Base-by-base conservation (phyloP, 805 yeast species). In the Starmerella vitae region DNA sequence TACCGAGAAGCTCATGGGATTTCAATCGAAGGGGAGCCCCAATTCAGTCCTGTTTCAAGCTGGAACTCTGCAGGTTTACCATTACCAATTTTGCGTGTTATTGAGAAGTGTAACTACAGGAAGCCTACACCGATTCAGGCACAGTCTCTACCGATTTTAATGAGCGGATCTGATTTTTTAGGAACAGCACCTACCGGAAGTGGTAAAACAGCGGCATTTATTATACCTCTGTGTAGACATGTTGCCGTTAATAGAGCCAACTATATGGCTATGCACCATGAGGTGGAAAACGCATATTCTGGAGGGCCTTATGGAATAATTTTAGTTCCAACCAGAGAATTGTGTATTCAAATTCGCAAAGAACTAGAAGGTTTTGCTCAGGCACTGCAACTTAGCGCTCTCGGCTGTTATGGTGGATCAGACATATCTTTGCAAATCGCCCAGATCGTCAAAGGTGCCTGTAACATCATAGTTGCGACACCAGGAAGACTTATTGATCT, bases 131-230 rank as follows among this genome's bases (percentile, higher is more conserved):
- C 95, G 0, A 84, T 91, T 39, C 98, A 91, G 57, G 68, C 85
- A 0, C 95, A 85, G 52, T 85, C 95, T 0, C 66, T 86, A 18
- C 97, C 98, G 0, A 79, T 85, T 0, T 74, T 85, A 17, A 81
- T 88, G 93, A 66, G 77, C 2, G 97, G 97, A 1, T 60, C 79
- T 34, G 97, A 91, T 60, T 72, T 88, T 6, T 78, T 91, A 34
- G 96, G 95, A 5, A 78, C 91, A 17, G 97, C 98, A 0, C 84
- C 85, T 47, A 91, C 98, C 0, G 98, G 98, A 0, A 82, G 95
- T 0, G 98, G 98, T 3, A 91, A 91, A 55, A 91, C 98, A 0
- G 67, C 88, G 49, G 80, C 95, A 1, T 91, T 82, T 59, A 63
- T 85, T 7, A 55, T 91, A 5, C 96, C 98, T 0, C 59, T 91